These are phyloP conservation scores for Sarcodon sp. DNA, from an alignment of 768 basidiomycete genomes.

Conservation along the genomic window DNA sequence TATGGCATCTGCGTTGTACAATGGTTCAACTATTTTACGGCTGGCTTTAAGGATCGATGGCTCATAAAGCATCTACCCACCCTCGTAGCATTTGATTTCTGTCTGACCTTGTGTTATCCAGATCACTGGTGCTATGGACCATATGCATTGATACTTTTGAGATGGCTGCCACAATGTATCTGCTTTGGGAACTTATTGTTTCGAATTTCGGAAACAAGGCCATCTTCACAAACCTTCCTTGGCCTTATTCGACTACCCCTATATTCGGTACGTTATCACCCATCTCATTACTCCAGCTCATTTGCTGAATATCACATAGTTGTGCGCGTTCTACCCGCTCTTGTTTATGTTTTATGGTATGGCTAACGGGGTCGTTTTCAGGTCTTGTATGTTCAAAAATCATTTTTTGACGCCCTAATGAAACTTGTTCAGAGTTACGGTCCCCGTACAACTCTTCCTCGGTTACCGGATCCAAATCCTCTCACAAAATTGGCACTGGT, in stretches of 20 bases:
- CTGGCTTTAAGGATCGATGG: background rate
- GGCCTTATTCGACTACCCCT: background rate
- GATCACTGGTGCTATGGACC: conserved; percentile 3
- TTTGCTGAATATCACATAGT: background rate
- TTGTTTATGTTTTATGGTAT: background rate
- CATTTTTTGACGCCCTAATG: background rate
- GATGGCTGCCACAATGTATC: background rate
- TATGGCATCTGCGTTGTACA: background rate
- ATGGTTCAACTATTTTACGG: background rate
- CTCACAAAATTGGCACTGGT: background rate
- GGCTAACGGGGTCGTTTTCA: background rate
- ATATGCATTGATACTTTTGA: background rate
- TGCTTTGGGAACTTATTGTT: background rate
- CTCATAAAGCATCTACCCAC: background rate
- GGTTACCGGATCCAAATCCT: background rate
- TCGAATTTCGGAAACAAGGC: background rate
- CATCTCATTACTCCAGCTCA: background rate
- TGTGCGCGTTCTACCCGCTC: background rate
- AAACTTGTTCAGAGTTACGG: background rate
- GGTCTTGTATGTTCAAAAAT: background rate
- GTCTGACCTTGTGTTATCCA: background rate
- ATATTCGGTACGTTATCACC: background rate
- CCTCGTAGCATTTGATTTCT: background rate
- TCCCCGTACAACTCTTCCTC: background rate
- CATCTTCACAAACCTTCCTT: background rate